phyloP scores from a whole-genome alignment of 2,329 filamentous ascomycete genomes.

The Dendrostoma leiphaemia region DNA sequence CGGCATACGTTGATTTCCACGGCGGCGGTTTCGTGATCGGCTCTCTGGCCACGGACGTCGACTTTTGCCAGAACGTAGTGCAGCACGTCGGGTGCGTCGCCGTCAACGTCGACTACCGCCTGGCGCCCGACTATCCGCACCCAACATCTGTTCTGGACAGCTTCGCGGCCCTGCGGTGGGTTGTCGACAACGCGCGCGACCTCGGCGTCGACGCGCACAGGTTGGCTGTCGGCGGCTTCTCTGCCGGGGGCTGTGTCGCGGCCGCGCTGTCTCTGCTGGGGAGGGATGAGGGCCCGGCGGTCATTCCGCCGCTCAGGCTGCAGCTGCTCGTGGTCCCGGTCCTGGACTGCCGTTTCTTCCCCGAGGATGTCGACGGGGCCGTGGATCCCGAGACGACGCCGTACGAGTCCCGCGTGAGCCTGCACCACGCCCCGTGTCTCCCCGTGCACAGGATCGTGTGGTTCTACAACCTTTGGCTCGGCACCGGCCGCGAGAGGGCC shows the following conservation, averaged over 20 bases:
- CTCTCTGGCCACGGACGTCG: constrained; percentile 3
- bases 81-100: constrained; percentile 14
- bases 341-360: constrained; percentile 33
- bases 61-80: constrained; percentile 11
- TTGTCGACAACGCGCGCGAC: constrained; percentile 24
- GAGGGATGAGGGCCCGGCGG: not conserved
- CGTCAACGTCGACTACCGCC: constrained; percentile 15
- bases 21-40: constrained; percentile 18
- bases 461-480: constrained; percentile 37
- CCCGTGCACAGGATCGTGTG: constrained; percentile 32
- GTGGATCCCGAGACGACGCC: constrained; percentile 25
- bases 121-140: constrained; percentile 12
- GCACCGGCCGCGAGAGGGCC: constrained; percentile 27
- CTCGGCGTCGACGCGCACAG: constrained; percentile 10
- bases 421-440: constrained; percentile 33
- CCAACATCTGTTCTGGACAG: constrained; percentile 12
- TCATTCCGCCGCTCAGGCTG: constrained; percentile 28
- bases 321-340: constrained; percentile 34
- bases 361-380: constrained; percentile 28
- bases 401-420: constrained; percentile 30
- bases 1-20: constrained; percentile 14
- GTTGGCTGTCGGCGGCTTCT: constrained; percentile 13
- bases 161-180: constrained; percentile 25
- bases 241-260: constrained; percentile 13
- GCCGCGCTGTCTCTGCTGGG: constrained; percentile 12